Percentiles rank a stretch among this genome's conserved stretches.
Evolutionary conservation across 495 filamentous ascomycete genomes (phyloP).

Genomic region (Mytilinidion resinicola): DNA sequence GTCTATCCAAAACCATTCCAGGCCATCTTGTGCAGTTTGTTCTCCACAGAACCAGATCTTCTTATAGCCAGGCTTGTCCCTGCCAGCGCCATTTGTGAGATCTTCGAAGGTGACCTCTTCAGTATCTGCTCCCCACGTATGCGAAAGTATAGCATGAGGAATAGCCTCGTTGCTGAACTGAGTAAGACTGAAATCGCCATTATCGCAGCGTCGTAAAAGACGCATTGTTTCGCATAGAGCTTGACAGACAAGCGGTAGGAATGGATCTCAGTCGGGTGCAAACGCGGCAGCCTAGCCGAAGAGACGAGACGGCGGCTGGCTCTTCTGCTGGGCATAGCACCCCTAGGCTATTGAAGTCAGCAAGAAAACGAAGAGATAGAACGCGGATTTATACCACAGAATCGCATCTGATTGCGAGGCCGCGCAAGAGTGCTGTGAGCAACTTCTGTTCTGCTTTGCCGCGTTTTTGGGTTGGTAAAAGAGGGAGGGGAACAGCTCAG

Average conservation of each 20-base stretch:
- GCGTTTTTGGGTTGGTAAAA: too few species aligned
- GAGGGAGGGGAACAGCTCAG: too few species aligned
- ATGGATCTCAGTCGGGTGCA: not conserved
- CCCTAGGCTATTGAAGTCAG: too few species aligned
- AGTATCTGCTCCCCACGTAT: slow-evolving; percentile 11
- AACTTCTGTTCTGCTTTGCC: too few species aligned
- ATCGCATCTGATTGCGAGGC: not conserved
- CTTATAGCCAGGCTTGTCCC: slow-evolving; percentile 1
- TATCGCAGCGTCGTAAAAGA: slow-evolving; percentile 1
- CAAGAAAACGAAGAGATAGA: not conserved
- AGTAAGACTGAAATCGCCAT: slow-evolving; percentile 2
- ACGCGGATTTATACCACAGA: not conserved
- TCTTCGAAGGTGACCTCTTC: slow-evolving; percentile 12
- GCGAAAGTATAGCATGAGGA: slow-evolving; percentile 5
- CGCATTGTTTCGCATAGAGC: not conserved
- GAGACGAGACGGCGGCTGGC: not conserved
- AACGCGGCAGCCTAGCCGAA: not conserved
- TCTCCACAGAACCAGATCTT: slow-evolving; percentile 1
- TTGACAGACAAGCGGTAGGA: not conserved
- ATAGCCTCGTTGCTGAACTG: not conserved
- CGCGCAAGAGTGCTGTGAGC: too few species aligned
- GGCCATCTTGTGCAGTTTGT: slow-evolving; percentile 1
- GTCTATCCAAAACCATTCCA: slow-evolving; percentile 8
- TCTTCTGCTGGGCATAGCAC: too few species aligned
- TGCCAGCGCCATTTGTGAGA: not conserved